Conservation (phyloP, 2,329 filamentous ascomycete species). For the Huntiella omanensis region DNA sequence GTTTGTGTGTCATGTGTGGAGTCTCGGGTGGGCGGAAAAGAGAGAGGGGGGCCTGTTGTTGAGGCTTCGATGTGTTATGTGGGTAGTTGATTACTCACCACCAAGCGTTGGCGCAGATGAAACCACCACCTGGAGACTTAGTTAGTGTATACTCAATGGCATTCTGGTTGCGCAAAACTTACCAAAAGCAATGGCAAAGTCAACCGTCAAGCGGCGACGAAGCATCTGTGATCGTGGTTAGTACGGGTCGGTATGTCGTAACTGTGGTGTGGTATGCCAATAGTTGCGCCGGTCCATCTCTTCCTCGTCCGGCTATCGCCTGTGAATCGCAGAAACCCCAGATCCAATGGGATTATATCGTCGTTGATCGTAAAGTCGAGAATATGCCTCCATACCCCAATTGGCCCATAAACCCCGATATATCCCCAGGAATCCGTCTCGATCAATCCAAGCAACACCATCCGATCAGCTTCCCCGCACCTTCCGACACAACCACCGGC, state of each 20-base stretch:
- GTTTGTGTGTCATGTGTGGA: background rate
- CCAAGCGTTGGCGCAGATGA: slow-evolving; percentile 34
- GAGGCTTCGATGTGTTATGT: background rate
- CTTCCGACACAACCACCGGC: too few species aligned
- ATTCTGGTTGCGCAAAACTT: slow-evolving; percentile 16
- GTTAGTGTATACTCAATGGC: background rate
- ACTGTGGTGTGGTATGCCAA: too few species aligned
- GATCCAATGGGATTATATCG: too few species aligned
- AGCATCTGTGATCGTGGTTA: slow-evolving; percentile 29
- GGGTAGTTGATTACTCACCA: slow-evolving; percentile 27
- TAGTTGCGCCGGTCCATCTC: too few species aligned
- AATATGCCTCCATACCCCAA: too few species aligned
- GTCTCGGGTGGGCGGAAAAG: background rate
- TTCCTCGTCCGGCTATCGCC: too few species aligned
- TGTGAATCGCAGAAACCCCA: too few species aligned
- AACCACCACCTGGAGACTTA: slow-evolving; percentile 28
- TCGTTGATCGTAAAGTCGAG: too few species aligned
- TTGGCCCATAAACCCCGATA: too few species aligned
- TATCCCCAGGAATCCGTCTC: too few species aligned
- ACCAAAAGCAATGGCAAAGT: slow-evolving; percentile 38
- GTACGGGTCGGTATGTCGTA: background rate
- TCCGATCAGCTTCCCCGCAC: too few species aligned
- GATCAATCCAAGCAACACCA: too few species aligned
- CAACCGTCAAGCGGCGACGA: slow-evolving; percentile 37
- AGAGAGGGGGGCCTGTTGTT: background rate